Evolutionary conservation across 805 yeast genomes (phyloP).

Genomic region (Candida stauntonica): DNA sequence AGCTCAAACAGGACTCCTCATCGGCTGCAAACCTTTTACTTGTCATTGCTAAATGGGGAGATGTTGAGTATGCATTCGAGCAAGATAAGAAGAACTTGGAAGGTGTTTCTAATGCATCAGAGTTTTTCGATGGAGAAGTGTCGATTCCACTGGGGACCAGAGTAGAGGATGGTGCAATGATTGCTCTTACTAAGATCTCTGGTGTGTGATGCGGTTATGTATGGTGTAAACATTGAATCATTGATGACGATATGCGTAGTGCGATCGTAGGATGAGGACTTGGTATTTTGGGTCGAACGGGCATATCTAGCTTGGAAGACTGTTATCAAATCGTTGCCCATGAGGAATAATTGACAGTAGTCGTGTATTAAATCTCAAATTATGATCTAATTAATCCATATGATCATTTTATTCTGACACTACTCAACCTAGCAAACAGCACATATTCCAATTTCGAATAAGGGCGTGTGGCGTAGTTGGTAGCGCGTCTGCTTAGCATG

Average conservation of each 20-base stretch:
- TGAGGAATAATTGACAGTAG: no score
- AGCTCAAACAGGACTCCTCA: constrained; percentile 12
- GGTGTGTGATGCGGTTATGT: neutral
- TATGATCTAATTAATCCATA: no score
- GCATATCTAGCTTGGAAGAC: no score
- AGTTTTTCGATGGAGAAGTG: constrained; percentile 65
- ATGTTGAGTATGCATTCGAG: constrained; percentile 49
- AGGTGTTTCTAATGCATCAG: constrained; percentile 49
- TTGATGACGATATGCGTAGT: no score
- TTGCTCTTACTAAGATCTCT: constrained; percentile 41
- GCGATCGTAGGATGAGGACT: neutral
- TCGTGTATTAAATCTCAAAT: no score
- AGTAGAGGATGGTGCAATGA: constrained; percentile 67
- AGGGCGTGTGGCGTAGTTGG: constrained; percentile 82
- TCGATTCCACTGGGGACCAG: constrained; percentile 51
- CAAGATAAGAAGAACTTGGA: constrained; percentile 46
- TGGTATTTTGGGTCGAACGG: no score
- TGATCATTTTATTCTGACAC: neutral
- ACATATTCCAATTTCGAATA: neutral
- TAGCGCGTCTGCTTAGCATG: constrained; percentile 80
- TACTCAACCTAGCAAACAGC: neutral
- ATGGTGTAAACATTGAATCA: no score
- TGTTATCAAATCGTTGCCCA: no score
- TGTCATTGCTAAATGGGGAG: constrained; percentile 60
- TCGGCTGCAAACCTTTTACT: constrained; percentile 39